These are phyloP conservation scores for Sporothrix pallida DNA, from an alignment of 2,329 filamentous ascomycete species.

Conservation along the genomic window DNA sequence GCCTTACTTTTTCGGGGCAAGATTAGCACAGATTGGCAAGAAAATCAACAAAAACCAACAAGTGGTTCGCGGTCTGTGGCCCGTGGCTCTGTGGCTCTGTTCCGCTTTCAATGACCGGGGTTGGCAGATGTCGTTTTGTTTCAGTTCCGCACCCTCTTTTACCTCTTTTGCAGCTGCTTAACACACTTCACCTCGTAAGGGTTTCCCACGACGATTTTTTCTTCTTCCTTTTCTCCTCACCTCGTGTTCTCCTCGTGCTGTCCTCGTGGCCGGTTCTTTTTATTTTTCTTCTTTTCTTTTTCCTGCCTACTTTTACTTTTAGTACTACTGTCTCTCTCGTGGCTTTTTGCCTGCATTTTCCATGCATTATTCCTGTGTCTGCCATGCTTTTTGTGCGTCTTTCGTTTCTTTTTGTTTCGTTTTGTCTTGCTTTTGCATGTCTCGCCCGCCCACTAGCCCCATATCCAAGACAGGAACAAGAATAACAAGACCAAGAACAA, in stretches of 20 bases:
- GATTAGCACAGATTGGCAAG: neutral
- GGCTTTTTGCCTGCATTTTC: no score
- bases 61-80: no score
- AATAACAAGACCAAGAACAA: no score
- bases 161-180: neutral
- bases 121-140: neutral
- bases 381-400: neutral
- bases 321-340: no score
- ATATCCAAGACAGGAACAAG: neutral
- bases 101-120: neutral
- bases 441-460: neutral
- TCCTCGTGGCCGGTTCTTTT: neutral
- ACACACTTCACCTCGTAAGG: neutral
- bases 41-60: neutral
- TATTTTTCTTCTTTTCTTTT: neutral
- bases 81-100: neutral
- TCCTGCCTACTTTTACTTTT: neutral
- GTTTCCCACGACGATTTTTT: neutral
- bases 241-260: neutral
- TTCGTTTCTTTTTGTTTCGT: slow-evolving; percentile 1
- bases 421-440: neutral
- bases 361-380: no score
- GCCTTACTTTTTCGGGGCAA: neutral
- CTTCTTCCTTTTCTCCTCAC: neutral
- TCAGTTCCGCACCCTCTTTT: slow-evolving; percentile 15